A percentile compares a stretch with the other conserved stretches of the same genome.
Evolutionary conservation across 23 red algal genomes (phyloP).

Genomic region (Agarophyton chilense): DNA sequence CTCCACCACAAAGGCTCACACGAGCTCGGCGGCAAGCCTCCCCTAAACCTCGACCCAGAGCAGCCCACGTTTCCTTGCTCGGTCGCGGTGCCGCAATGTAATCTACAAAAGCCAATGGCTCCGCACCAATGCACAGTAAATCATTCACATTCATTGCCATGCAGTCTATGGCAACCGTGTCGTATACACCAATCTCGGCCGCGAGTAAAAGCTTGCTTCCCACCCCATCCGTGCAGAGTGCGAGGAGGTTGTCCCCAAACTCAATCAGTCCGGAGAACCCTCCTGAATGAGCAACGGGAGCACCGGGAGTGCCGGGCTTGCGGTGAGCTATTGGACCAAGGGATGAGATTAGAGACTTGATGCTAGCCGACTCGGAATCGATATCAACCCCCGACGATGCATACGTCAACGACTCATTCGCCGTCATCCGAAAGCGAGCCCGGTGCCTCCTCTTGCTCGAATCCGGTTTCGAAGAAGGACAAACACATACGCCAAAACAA

Average conservation of each 20-base stretch:
- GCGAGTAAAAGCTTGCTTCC: conserved; percentile 91
- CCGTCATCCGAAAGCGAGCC: neutral
- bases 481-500: neutral
- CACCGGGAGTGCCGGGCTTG: conserved; percentile 38
- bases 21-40: conserved; percentile 76
- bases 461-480: neutral
- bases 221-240: conserved; percentile 90
- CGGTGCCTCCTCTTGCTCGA: neutral
- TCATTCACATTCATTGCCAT: conserved; percentile 99
- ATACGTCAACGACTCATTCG: conserved; percentile 43
- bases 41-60: conserved; percentile 71
- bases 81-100: conserved; percentile 91
- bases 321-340: conserved; percentile 60
- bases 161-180: conserved; percentile 85
- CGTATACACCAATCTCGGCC: conserved; percentile 58
- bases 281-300: conserved; percentile 49
- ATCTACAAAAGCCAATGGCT: conserved; percentile 97
- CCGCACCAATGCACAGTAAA: conserved; percentile 92
- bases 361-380: conserved; percentile 59
- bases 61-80: conserved; percentile 62
- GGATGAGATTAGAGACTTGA: conserved; percentile 54
- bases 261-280: conserved; percentile 93
- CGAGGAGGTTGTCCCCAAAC: conserved; percentile 81
- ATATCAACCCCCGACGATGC: conserved; percentile 85
- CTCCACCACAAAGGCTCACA: conserved; percentile 88